These are phyloP conservation scores for Roridomyces roridus DNA, from an alignment of 768 basidiomycete species.

Conservation along the genomic window DNA sequence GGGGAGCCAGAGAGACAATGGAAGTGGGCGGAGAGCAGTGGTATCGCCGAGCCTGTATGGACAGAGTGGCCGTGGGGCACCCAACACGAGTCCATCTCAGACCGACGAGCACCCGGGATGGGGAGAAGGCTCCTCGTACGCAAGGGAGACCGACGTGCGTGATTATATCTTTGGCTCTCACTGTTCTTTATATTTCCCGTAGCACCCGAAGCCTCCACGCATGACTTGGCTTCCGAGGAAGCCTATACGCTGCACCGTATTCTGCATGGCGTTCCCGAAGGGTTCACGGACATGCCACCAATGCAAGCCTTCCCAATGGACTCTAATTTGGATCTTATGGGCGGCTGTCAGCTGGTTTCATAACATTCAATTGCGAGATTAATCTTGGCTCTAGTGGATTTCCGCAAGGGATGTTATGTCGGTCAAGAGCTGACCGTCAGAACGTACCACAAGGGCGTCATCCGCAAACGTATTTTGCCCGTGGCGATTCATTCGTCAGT, in stretches of 20 bases:
- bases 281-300: constrained; percentile 74
- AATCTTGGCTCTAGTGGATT: constrained; percentile 68
- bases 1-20: constrained; percentile 43
- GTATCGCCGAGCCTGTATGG: constrained; percentile 83
- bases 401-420: constrained; percentile 96
- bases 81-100: constrained; percentile 56
- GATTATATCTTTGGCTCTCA: constrained; percentile 7
- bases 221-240: constrained; percentile 57
- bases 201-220: constrained; percentile 62
- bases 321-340: constrained; percentile 94
- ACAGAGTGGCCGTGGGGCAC: constrained; percentile 67
- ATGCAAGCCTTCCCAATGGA: constrained; percentile 91
- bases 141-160: constrained; percentile 80
- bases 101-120: constrained; percentile 79
- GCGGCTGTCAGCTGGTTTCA: constrained; percentile 68
- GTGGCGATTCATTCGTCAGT: constrained; percentile 61
- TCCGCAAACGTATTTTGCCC: constrained; percentile 90
- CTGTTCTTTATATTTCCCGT: neutral
- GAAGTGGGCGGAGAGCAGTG: constrained; percentile 65
- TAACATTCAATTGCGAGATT: constrained; percentile 1
- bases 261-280: constrained; percentile 87
- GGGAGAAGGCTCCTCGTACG: constrained; percentile 73
- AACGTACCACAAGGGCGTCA: constrained; percentile 92
- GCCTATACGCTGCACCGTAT: constrained; percentile 84
- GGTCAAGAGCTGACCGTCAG: constrained; percentile 97